A percentile compares a stretch with the other conserved stretches of the same genome.
Conservation (phyloP, 2,329 filamentous ascomycete genomes). For the Talaromyces sp. region DNA sequence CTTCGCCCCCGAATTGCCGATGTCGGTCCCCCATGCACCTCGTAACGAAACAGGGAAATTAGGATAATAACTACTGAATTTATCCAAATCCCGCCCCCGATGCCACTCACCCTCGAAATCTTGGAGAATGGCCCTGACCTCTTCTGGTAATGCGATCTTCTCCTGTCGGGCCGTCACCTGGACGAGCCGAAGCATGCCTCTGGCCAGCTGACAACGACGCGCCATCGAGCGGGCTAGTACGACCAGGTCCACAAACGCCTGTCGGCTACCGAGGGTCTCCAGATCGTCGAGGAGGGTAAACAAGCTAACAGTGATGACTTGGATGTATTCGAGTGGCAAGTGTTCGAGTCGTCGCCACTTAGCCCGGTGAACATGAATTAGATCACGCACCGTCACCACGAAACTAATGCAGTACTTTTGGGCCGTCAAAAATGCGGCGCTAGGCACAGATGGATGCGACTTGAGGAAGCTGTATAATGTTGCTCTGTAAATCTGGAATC, state of each 20-base stretch:
- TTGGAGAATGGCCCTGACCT: slow-evolving; percentile 1
- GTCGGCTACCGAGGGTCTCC: neutral
- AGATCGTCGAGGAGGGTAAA: slow-evolving; percentile 9
- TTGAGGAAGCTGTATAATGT: slow-evolving; percentile 9
- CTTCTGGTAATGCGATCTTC: slow-evolving; percentile 6
- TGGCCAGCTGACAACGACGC: slow-evolving; percentile 3
- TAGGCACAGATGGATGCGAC: slow-evolving; percentile 2
- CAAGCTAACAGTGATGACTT: slow-evolving; percentile 4
- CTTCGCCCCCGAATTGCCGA: neutral
- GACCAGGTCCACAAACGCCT: slow-evolving; percentile 6
- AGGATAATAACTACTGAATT: slow-evolving; percentile 9
- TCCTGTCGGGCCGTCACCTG: slow-evolving; percentile 8
- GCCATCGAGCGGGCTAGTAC: slow-evolving; percentile 7
- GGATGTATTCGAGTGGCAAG: slow-evolving; percentile 8
- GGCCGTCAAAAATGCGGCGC: neutral
- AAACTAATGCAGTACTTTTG: slow-evolving; percentile 5
- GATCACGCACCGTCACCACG: slow-evolving; percentile 4
- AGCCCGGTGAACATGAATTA: slow-evolving; percentile 3
- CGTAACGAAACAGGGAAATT: slow-evolving; percentile 8
- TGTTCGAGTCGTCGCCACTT: slow-evolving; percentile 8
- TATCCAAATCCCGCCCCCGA: neutral
- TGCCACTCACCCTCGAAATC: slow-evolving; percentile 10
- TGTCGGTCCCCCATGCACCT: neutral
- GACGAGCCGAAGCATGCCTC: slow-evolving; percentile 7
- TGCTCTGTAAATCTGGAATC: slow-evolving; percentile 4